These are phyloP conservation scores for Trypethelium eluteriae DNA, from an alignment of 495 filamentous ascomycete species.

Conservation along the genomic window DNA sequence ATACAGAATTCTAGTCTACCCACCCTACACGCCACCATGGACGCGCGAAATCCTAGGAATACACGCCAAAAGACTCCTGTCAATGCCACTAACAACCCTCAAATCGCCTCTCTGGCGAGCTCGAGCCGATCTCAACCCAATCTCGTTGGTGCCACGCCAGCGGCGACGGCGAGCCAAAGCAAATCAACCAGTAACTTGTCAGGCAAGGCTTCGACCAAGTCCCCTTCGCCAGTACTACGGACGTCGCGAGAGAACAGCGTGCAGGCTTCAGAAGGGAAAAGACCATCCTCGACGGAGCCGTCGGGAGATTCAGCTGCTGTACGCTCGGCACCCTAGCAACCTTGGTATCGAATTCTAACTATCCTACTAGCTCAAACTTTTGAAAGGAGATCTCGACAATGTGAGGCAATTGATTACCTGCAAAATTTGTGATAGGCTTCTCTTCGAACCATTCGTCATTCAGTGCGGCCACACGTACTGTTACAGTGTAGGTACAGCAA, in stretches of 20 bases:
- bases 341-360: background rate
- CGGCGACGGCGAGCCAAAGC: background rate
- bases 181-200: background rate
- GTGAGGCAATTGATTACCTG: constrained; percentile 47
- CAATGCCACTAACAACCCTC: background rate
- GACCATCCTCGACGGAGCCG: background rate
- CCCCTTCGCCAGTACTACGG: background rate
- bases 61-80: constrained; percentile 2
- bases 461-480: constrained; percentile 71
- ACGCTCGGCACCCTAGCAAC: background rate
- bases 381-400: constrained; percentile 32
- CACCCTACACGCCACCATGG: background rate
- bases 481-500: constrained; percentile 46
- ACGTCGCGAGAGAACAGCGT: background rate
- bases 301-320: background rate
- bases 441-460: constrained; percentile 67
- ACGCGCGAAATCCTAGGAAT: background rate
- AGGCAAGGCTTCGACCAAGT: background rate
- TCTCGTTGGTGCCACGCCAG: background rate
- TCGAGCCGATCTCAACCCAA: background rate
- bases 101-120: background rate
- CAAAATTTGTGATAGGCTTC: constrained; percentile 59
- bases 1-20: background rate
- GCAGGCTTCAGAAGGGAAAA: background rate
- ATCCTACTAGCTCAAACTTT: background rate